Evolutionary conservation across 2,329 filamentous ascomycete species (phyloP).

Genomic region (Gremmenia infestans): DNA sequence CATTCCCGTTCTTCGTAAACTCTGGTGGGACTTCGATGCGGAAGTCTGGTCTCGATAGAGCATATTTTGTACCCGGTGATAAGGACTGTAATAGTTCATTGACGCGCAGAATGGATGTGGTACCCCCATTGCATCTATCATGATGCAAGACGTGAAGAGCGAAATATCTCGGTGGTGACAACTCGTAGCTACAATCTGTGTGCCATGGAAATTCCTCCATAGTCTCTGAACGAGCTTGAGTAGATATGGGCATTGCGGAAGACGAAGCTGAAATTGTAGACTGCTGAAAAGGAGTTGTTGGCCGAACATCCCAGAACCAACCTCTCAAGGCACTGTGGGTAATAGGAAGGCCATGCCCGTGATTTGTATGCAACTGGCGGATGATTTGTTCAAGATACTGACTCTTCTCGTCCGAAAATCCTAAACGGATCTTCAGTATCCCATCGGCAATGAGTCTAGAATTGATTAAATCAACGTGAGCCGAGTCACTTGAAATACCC

Average conservation of each 20-base stretch:
- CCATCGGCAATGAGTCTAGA: not conserved
- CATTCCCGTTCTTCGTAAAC: constrained; percentile 28
- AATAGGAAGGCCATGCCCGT: constrained; percentile 20
- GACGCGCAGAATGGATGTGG: constrained; percentile 21
- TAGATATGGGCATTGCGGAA: not conserved
- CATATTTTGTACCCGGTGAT: constrained; percentile 8
- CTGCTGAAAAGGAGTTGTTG: constrained; percentile 10
- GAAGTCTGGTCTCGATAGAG: constrained; percentile 20
- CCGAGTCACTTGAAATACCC: not conserved
- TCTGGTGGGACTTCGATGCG: constrained; percentile 29
- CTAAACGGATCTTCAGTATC: not conserved
- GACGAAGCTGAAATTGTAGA: not conserved
- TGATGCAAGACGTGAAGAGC: constrained; percentile 27
- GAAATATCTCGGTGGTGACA: constrained; percentile 25
- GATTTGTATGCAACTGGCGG: not conserved
- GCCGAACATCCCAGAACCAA: constrained; percentile 29
- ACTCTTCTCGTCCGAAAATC: not conserved
- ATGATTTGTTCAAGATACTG: constrained; percentile 1
- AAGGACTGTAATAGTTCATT: constrained; percentile 17
- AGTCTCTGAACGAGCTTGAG: constrained; percentile 24
- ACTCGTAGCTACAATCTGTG: constrained; percentile 29
- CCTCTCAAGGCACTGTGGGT: constrained; percentile 24
- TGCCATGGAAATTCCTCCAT: constrained; percentile 31
- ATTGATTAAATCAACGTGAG: not conserved
- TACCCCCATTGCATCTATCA: constrained; percentile 23